Percentiles rank a stretch among this genome's conserved stretches.
Conservation (phyloP, 2,329 filamentous ascomycete genomes). For the Epichloe aotearoae region DNA sequence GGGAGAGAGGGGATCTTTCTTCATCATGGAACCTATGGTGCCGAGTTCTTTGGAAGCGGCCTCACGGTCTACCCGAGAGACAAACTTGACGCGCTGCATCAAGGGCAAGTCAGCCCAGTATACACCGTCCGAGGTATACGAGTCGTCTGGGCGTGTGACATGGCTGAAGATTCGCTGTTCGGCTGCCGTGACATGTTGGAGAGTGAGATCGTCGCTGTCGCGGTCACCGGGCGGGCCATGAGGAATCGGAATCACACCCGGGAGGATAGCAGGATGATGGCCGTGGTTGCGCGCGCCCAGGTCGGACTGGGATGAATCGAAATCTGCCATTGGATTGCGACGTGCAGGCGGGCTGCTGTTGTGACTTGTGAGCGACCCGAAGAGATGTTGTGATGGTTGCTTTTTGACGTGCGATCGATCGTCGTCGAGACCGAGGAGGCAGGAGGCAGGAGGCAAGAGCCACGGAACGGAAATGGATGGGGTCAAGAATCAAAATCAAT, state of each 20-base stretch:
- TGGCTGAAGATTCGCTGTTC: constrained; percentile 57
- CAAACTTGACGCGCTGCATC: constrained; percentile 57
- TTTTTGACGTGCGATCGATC: not conserved
- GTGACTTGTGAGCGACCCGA: not conserved
- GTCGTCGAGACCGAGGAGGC: not conserved
- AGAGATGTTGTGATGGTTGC: not conserved
- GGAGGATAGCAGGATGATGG: constrained; percentile 25
- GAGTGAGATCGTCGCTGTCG: constrained; percentile 34
- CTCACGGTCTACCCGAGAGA: constrained; percentile 55
- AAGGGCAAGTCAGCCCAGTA: constrained; percentile 89
- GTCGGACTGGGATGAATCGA: constrained; percentile 4
- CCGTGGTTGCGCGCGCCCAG: constrained; percentile 1
- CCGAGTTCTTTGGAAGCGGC: constrained; percentile 57
- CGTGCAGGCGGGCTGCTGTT: not conserved
- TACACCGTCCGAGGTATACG: constrained; percentile 64
- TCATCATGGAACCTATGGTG: constrained; percentile 65
- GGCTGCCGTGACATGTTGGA: constrained; percentile 28
- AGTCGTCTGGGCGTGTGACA: constrained; percentile 78
- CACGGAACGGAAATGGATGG: not conserved
- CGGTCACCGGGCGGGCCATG: constrained; percentile 33
- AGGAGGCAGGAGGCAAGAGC: not conserved
- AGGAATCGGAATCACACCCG: constrained; percentile 42
- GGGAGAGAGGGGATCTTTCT: constrained; percentile 71
- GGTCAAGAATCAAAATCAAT: no score
- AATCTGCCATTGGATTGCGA: constrained; percentile 1